These are phyloP conservation scores for Mallotus repandus DNA, from an alignment of 441 rosid genomes.

Conservation along the genomic window DNA sequence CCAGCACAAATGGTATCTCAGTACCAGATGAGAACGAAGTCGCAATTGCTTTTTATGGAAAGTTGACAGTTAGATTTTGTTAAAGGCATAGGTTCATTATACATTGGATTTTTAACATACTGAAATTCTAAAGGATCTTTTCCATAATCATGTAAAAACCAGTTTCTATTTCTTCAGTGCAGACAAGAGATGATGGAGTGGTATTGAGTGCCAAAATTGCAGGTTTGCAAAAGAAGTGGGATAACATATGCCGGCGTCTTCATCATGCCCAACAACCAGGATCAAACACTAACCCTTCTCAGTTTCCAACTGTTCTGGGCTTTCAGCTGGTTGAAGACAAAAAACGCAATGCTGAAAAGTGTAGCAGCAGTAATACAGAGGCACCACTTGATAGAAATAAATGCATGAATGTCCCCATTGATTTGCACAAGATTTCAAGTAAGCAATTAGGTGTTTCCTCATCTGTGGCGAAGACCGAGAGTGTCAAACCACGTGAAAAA, in stretches of 20 bases:
- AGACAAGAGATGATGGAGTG: constrained; percentile 57
- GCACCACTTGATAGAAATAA: constrained; percentile 14
- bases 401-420: constrained; percentile 22
- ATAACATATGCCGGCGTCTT: constrained; percentile 39
- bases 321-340: constrained; percentile 36
- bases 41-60: too few species aligned
- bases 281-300: constrained; percentile 24
- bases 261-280: constrained; percentile 31
- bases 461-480: constrained; percentile 26
- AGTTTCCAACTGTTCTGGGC: constrained; percentile 33
- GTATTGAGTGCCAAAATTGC: constrained; percentile 33
- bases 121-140: constrained; percentile 13
- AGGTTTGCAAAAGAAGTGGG: constrained; percentile 47
- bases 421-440: constrained; percentile 26
- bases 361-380: constrained; percentile 17
- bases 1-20: too few species aligned
- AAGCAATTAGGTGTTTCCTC: constrained; percentile 20
- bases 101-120: background rate
- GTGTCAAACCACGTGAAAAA: constrained; percentile 35
- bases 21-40: too few species aligned
- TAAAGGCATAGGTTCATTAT: background rate
- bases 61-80: background rate
- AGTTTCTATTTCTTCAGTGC: constrained; percentile 55
- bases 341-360: constrained; percentile 26
- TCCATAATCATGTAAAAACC: constrained; percentile 33